phyloP scores from a whole-genome alignment of 164 flowering plant genomes.

The Saururus chinensis region DNA sequence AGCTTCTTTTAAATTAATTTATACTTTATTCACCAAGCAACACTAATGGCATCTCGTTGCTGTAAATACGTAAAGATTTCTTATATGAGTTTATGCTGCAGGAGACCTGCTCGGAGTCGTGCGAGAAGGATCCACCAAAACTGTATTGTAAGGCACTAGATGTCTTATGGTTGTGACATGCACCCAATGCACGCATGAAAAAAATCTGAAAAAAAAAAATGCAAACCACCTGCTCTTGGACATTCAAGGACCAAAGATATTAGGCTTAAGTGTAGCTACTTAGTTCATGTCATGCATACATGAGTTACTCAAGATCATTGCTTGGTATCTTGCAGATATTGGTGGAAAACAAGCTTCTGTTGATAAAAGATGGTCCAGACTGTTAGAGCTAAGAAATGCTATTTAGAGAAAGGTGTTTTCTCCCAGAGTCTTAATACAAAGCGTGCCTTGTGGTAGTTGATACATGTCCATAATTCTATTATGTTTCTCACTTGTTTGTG shows the following conservation, averaged over 20 bases:
- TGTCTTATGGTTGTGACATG: not conserved
- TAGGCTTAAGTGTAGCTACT: not conserved
- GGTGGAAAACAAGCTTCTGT: slow-evolving; percentile 19
- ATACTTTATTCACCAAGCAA: not conserved
- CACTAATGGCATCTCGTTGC: not conserved
- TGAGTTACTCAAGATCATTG: not conserved
- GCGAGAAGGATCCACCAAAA: slow-evolving; percentile 51
- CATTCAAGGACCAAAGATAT: not conserved
- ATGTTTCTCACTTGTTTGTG: no score
- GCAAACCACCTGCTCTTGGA: no score
- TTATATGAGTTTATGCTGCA: slow-evolving; percentile 19
- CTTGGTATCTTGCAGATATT: slow-evolving; percentile 31
- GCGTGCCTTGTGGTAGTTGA: no score
- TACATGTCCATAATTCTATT: no score
- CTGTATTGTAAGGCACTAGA: slow-evolving; percentile 29
- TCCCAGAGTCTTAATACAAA: no score
- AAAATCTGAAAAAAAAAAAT: no score
- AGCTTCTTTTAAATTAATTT: no score
- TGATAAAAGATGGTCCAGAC: slow-evolving; percentile 24
- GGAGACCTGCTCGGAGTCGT: slow-evolving; percentile 80
- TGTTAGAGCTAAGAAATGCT: slow-evolving; percentile 15
- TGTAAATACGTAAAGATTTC: not conserved
- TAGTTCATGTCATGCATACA: not conserved
- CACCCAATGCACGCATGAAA: not conserved
- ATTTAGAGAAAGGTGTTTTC: not conserved